A percentile compares a stretch with the other conserved stretches of the same genome.
Evolutionary conservation across 2,329 filamentous ascomycete species (phyloP).

Genomic region (Aspergillus viridinutans): DNA sequence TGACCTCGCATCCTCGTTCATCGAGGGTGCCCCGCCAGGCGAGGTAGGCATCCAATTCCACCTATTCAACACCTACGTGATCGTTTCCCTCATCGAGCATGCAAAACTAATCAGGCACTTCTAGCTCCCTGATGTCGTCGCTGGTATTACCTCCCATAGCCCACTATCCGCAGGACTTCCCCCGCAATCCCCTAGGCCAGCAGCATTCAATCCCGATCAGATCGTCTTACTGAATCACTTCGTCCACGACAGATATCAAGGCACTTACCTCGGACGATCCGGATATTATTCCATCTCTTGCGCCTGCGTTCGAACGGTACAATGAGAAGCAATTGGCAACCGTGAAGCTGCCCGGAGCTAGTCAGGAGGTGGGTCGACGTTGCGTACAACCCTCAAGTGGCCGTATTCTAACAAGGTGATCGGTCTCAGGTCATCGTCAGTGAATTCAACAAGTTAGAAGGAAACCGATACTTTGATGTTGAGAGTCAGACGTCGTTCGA

Average conservation of each 20-base stretch:
- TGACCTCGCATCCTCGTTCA: conserved; percentile 73
- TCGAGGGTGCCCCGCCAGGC: conserved; percentile 90
- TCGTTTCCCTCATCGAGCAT: not conserved
- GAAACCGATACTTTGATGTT: conserved; percentile 82
- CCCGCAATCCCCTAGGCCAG: not conserved
- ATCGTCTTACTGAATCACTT: conserved; percentile 9
- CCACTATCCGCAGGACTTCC: not conserved
- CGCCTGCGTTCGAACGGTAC: conserved; percentile 85
- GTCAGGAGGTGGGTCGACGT: conserved; percentile 60
- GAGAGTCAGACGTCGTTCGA: conserved; percentile 83
- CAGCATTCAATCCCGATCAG: not conserved
- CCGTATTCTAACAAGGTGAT: conserved; percentile 9
- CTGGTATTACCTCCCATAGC: conserved; percentile 54
- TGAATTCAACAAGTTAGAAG: conserved; percentile 75
- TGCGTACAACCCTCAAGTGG: not conserved
- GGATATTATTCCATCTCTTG: conserved; percentile 65
- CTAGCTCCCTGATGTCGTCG: conserved; percentile 81
- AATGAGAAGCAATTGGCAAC: conserved; percentile 92
- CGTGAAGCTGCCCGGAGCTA: conserved; percentile 83
- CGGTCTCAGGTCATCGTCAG: conserved; percentile 66
- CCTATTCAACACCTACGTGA: conserved; percentile 7
- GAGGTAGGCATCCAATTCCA: conserved; percentile 60
- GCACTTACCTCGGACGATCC: conserved; percentile 68
- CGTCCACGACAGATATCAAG: conserved; percentile 70
- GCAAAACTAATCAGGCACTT: conserved; percentile 13